Conservation (phyloP, 2,329 filamentous ascomycete genomes). For the Westerdykella ornata region DNA sequence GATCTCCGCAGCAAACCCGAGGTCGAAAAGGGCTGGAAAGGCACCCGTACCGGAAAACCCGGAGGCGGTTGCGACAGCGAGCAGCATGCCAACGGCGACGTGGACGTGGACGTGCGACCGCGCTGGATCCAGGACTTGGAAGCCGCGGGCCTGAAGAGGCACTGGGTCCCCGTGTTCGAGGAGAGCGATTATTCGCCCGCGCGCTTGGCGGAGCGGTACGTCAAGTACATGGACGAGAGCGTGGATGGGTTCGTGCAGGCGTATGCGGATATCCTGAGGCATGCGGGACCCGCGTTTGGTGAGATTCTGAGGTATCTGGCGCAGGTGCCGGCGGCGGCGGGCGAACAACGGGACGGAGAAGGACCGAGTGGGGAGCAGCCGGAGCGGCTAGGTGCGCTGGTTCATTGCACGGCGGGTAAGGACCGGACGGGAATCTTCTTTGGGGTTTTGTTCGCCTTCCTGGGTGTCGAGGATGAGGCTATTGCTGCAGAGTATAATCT, state of each 20-base stretch:
- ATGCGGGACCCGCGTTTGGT: constrained; percentile 49
- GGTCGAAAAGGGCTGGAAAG: constrained; percentile 41
- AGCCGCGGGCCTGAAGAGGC: constrained; percentile 42
- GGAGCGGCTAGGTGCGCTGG: constrained; percentile 47
- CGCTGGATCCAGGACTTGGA: constrained; percentile 20
- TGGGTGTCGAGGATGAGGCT: constrained; percentile 54
- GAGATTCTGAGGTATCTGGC: constrained; percentile 57
- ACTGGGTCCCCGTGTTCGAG: constrained; percentile 60
- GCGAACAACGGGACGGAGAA: neutral
- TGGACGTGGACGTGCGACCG: constrained; percentile 29
- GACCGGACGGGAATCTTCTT: constrained; percentile 67
- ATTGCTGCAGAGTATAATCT: constrained; percentile 60
- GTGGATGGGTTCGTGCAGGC: constrained; percentile 53
- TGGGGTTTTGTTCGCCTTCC: constrained; percentile 58
- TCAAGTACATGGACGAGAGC: constrained; percentile 53
- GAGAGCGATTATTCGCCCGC: constrained; percentile 57
- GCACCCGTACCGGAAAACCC: constrained; percentile 14
- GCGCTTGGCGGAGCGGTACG: constrained; percentile 54
- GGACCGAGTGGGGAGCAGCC: neutral
- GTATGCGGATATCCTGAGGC: constrained; percentile 55
- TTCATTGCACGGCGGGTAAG: constrained; percentile 73
- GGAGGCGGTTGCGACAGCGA: too few relatives aligned
- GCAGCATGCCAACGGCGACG: constrained; percentile 23
- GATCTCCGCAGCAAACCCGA: constrained; percentile 61
- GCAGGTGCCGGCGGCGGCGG: constrained; percentile 22